Evolutionary conservation across 805 yeast species (phyloP), one percentile per base, ranked within the genome.

Genomic region (Saccharomycopsis oosterbeekiorum): DNA sequence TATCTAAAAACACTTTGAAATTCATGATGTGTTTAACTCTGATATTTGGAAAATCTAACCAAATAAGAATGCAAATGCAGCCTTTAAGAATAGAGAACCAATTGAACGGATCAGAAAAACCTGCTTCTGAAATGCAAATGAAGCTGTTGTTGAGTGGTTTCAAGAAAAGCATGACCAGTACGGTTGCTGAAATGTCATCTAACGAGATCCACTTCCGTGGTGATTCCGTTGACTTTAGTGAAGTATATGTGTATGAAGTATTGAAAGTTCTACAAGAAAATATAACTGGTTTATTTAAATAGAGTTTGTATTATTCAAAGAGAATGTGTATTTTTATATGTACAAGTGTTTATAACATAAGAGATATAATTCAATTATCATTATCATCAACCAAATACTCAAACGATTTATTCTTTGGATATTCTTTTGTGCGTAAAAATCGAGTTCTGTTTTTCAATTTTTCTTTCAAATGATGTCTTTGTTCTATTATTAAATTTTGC

Each of bases 21-120:
- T 26, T 61, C 11, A 3, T 29, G 12, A 37, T 59, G 21, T 17
- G 21, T n/a, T n/a, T 60, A 10, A 57, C 41, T 3, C 53, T 47
- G 41, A 37, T 51, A 11, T 24, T 59, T 24, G 34, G 42, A 14
- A 50, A 43, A 21, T 36, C 34, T 41, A 24, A 14, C 21, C 26
- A 15, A 55, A 15, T 63, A 14, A 59, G 47, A 37, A 39, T 63
- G 19, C 54, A 42, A 47, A 41, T 63, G 29, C 29, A 40, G 6
- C 65, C 65, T 17, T 57, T 61, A 14, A 26, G 12, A n/a, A 61
- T 63, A 19, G 65, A 63, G 42, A 63, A 63, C 36, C 60, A 61
- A 43, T 57, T 59, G 12, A 61, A 57, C 36, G 64, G 61, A n/a
- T 54, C 17, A 2, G 51, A n/a, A 14, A 57, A 58, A 29, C n/a